Conservation (phyloP, 345 rosid species). For the Orychophragmus violaceus region DNA sequence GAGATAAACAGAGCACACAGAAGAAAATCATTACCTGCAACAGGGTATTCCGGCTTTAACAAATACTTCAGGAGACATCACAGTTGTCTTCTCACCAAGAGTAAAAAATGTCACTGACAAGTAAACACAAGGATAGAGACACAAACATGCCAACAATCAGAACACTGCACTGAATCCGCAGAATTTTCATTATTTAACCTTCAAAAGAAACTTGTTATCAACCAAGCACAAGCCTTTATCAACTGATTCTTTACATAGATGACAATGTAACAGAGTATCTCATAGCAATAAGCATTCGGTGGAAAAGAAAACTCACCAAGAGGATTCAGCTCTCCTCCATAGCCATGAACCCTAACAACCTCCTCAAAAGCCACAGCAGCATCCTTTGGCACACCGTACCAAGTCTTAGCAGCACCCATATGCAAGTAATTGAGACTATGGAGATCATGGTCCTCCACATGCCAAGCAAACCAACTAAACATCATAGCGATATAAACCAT, state of each 20-base stretch:
- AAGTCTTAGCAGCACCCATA: conserved; percentile 90
- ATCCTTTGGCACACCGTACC: conserved; percentile 97
- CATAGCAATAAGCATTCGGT: not conserved
- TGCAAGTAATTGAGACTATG: conserved; percentile 98
- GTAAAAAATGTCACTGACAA: conserved; percentile 66
- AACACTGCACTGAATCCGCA: too few species aligned
- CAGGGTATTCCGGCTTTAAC: conserved; percentile 86
- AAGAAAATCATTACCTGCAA: conserved; percentile 64
- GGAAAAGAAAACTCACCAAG: conserved; percentile 49
- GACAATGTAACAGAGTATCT: too few species aligned
- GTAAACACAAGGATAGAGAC: too few species aligned
- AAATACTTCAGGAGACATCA: conserved; percentile 97
- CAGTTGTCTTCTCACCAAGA: conserved; percentile 97
- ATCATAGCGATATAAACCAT: conserved; percentile 95
- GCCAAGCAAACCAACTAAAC: conserved; percentile 99
- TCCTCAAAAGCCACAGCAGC: conserved; percentile 95
- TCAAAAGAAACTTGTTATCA: too few species aligned
- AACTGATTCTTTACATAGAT: too few species aligned
- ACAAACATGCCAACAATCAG: too few species aligned
- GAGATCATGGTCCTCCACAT: conserved; percentile 93
- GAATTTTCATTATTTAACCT: too few species aligned
- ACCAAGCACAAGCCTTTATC: too few species aligned
- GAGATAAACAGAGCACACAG: conserved; percentile 21
- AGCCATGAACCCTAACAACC: conserved; percentile 92
- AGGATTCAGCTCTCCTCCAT: conserved; percentile 90